Percentiles rank a stretch among this genome's conserved stretches.
phyloP scores from a whole-genome alignment of 2,329 filamentous ascomycete genomes.

The Ophiostoma sp. region DNA sequence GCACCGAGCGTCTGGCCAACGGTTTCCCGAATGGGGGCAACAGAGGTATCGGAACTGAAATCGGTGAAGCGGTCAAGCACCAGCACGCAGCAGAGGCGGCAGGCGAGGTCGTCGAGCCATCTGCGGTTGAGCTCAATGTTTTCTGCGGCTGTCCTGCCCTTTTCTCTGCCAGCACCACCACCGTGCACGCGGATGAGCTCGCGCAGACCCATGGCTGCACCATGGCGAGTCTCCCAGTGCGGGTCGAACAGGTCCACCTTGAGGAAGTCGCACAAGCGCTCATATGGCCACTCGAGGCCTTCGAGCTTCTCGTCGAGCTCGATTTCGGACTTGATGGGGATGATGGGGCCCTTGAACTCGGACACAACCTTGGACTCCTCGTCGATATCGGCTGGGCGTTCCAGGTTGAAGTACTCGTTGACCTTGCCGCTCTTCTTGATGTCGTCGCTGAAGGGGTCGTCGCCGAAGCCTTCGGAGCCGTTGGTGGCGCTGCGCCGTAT shows the following conservation, averaged over 20 bases:
- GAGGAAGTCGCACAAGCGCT: slow-evolving; percentile 87
- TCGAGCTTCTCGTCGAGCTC: slow-evolving; percentile 71
- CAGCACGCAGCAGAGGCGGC: slow-evolving; percentile 86
- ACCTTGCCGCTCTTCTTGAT: slow-evolving; percentile 57
- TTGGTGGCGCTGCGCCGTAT: slow-evolving; percentile 56
- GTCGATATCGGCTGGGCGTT: slow-evolving; percentile 69
- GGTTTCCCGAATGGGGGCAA: slow-evolving; percentile 92
- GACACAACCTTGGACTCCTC: slow-evolving; percentile 90
- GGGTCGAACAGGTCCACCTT: slow-evolving; percentile 90
- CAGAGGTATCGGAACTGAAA: slow-evolving; percentile 94
- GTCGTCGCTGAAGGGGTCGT: slow-evolving; percentile 36
- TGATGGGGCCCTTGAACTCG: slow-evolving; percentile 82
- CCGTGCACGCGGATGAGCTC: slow-evolving; percentile 92
- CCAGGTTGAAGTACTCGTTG: slow-evolving; percentile 85
- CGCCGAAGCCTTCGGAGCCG: slow-evolving; percentile 55
- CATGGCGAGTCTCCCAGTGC: slow-evolving; percentile 92
- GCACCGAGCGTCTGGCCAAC: slow-evolving; percentile 91
- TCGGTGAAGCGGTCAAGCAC: slow-evolving; percentile 98
- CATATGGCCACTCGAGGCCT: slow-evolving; percentile 87
- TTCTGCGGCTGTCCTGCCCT: slow-evolving; percentile 62
- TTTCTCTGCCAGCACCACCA: slow-evolving; percentile 72
- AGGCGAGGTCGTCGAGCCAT: slow-evolving; percentile 94
- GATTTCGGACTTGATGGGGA: slow-evolving; percentile 80
- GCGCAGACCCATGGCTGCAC: slow-evolving; percentile 88
- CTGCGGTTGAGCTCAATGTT: slow-evolving; percentile 74